A percentile compares a stretch with the other conserved stretches of the same genome.
These are phyloP conservation scores for Exophiala mesophila DNA, from an alignment of 2,329 filamentous ascomycete genomes.

Conservation along the genomic window DNA sequence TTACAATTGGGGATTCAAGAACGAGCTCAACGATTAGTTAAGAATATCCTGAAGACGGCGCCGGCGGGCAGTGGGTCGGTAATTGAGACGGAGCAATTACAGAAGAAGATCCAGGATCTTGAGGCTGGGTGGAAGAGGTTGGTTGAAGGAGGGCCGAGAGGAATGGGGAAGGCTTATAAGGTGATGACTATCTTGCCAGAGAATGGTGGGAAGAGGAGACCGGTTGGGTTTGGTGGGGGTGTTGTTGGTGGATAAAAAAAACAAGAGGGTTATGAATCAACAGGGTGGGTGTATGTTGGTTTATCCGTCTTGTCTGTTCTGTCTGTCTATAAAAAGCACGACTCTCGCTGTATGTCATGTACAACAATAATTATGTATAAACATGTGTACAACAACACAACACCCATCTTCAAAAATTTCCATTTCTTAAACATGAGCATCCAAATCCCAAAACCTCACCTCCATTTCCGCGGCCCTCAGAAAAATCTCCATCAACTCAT, in stretches of 20 bases:
- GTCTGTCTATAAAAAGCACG: no score
- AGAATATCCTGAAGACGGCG: conserved; percentile 37
- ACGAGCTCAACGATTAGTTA: conserved; percentile 64
- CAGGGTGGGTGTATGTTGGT: no score
- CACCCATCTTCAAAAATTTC: no score
- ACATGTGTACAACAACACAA: no score
- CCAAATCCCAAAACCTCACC: conserved; percentile 71
- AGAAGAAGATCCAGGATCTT: conserved; percentile 56
- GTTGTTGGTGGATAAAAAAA: conserved; percentile 28
- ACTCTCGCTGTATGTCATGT: no score
- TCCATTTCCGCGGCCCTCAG: conserved; percentile 80
- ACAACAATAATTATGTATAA: no score
- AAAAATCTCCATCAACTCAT: conserved; percentile 80
- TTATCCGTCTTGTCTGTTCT: no score
- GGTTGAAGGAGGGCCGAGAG: conserved; percentile 73
- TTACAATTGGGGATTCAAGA: conserved; percentile 76
- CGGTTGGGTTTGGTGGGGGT: conserved; percentile 85
- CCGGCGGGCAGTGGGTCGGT: conserved; percentile 42
- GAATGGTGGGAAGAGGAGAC: conserved; percentile 65
- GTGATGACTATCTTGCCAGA: conserved; percentile 85
- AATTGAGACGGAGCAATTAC: conserved; percentile 44
- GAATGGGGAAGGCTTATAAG: conserved; percentile 95
- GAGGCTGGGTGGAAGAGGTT: conserved; percentile 73
- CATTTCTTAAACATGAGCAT: conserved; percentile 34
- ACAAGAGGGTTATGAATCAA: no score